These are phyloP conservation scores for Naganishia albida DNA, from an alignment of 1,284 basidiomycete species.

Conservation along the genomic window DNA sequence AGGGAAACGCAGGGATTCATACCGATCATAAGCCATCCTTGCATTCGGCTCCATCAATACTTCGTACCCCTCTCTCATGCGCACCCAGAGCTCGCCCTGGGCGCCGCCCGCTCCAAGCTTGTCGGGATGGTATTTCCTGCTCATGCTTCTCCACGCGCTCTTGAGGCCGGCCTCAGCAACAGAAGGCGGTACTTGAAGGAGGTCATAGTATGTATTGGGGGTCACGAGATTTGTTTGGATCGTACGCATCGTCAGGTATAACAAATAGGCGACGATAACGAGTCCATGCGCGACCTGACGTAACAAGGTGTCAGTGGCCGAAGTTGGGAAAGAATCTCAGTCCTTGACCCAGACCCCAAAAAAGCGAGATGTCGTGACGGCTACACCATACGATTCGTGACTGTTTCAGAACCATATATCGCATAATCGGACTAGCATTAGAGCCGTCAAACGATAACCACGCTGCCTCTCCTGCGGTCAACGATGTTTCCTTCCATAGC, in stretches of 20 bases:
- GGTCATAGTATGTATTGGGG: neutral
- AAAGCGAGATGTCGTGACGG: no score
- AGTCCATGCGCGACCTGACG: constrained; percentile 4
- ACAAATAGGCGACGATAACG: constrained; percentile 22
- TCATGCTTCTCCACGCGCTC: constrained; percentile 15
- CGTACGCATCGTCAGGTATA: constrained; percentile 4
- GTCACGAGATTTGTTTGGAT: neutral
- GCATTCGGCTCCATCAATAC: constrained; percentile 25
- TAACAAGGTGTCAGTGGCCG: neutral
- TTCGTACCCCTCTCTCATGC: constrained; percentile 21
- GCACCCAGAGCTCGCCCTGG: constrained; percentile 15
- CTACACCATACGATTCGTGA: no score
- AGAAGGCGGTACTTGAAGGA: constrained; percentile 6
- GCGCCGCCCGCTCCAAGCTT: constrained; percentile 6
- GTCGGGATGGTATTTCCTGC: constrained; percentile 17
- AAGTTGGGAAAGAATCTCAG: no score
- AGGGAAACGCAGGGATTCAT: neutral
- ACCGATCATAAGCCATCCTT: constrained; percentile 27
- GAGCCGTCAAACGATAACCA: no score
- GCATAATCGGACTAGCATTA: no score
- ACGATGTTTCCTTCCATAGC: no score
- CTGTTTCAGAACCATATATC: no score
- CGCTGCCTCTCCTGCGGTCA: no score
- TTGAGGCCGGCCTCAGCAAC: constrained; percentile 7
- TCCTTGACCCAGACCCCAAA: no score